These are phyloP conservation scores for Pseudozyma thailandica DNA, from an alignment of 1,284 basidiomycete species.

Conservation along the genomic window DNA sequence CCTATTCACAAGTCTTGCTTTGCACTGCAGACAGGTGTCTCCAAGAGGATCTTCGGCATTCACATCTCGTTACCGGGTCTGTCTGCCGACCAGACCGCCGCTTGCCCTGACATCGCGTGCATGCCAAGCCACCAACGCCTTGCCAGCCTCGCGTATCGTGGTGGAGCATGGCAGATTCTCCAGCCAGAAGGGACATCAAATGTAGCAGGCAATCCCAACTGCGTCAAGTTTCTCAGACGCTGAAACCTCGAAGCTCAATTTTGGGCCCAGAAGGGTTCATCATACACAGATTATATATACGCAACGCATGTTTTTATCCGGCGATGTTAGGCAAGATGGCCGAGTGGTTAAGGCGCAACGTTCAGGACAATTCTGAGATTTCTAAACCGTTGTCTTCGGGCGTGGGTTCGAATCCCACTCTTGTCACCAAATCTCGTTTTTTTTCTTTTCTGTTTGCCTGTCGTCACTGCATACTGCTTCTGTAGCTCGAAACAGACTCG, in stretches of 20 bases:
- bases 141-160: neutral
- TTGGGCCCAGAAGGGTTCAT: no score
- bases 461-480: neutral
- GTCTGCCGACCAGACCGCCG: neutral
- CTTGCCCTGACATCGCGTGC: constrained; percentile 3
- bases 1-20: no score
- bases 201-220: no score
- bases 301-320: neutral
- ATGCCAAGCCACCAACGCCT: constrained; percentile 16
- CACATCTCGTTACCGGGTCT: neutral
- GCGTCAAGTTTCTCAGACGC: no score
- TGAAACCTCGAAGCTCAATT: no score
- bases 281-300: no score
- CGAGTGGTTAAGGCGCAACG: constrained; percentile 67
- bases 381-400: constrained; percentile 55
- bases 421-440: constrained; percentile 56
- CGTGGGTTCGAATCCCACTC: constrained; percentile 68
- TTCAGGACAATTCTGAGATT: constrained; percentile 35
- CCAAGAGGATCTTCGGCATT: no score
- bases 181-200: neutral
- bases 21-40: no score
- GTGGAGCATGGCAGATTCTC: neutral
- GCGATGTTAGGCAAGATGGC: constrained; percentile 61
- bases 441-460: constrained; percentile 5
- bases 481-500: neutral